Evolutionary conservation across 257 asterid genomes (phyloP).

Genomic region (Ehretia macrophylla): DNA sequence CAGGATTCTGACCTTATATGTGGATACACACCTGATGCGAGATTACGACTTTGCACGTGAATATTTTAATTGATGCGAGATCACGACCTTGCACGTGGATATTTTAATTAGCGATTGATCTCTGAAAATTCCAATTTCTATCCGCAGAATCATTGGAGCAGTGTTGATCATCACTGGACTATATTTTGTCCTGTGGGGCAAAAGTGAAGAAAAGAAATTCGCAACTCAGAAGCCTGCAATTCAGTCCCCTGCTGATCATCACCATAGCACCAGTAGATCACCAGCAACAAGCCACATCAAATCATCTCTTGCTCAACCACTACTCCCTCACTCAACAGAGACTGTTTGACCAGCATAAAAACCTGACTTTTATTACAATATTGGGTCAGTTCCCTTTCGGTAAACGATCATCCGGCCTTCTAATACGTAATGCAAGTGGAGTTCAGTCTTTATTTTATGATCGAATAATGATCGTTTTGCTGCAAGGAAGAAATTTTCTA

Average conservation of each 20-base stretch:
- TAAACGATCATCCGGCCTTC: slow-evolving; percentile 22
- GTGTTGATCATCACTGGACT: slow-evolving; percentile 76
- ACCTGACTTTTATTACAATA: slow-evolving; percentile 17
- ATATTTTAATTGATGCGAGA: no score
- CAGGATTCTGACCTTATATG: no score
- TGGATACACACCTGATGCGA: no score
- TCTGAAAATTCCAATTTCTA: no score
- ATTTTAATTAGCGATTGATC: no score
- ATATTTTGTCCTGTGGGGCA: slow-evolving; percentile 92
- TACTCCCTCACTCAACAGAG: slow-evolving; percentile 63
- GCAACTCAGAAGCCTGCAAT: slow-evolving; percentile 34
- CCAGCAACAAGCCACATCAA: slow-evolving; percentile 33
- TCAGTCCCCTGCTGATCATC: slow-evolving; percentile 61
- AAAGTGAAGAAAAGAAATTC: slow-evolving; percentile 70
- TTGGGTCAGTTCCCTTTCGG: slow-evolving; percentile 32
- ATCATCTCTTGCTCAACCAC: slow-evolving; percentile 82
- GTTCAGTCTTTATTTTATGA: no score
- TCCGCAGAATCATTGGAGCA: slow-evolving; percentile 80
- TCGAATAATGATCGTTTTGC: no score
- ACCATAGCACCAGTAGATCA: no score
- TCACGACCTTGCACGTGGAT: no score
- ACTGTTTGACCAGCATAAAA: slow-evolving; percentile 37
- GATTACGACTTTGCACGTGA: no score
- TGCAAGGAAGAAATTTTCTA: no score
- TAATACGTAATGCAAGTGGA: slow-evolving; percentile 24